Percentiles rank a stretch among this genome's conserved stretches.
Evolutionary conservation across 352 stramenopile genomes (phyloP).

Genomic region (Globisporangium echinulatum): DNA sequence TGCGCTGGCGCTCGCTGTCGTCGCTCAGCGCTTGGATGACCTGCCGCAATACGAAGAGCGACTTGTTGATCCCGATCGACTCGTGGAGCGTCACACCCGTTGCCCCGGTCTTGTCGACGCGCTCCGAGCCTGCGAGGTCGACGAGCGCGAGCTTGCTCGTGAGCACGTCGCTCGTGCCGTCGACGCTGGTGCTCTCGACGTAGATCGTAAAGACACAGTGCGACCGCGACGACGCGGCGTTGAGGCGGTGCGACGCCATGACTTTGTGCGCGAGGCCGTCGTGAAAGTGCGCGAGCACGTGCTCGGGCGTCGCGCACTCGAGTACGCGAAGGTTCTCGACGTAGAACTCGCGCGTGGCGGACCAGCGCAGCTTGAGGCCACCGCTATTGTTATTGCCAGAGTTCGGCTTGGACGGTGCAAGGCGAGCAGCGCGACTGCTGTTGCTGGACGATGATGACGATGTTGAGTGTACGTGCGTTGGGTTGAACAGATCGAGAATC

Average conservation of each 20-base stretch:
- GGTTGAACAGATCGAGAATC: constrained; percentile 52
- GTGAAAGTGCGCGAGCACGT: constrained; percentile 45
- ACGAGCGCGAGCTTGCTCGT: constrained; percentile 53
- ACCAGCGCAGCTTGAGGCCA: constrained; percentile 43
- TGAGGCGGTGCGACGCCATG: constrained; percentile 53
- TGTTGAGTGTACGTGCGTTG: constrained; percentile 19
- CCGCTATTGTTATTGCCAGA: neutral
- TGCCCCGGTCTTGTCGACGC: constrained; percentile 49
- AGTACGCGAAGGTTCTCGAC: constrained; percentile 45
- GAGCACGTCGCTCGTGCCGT: constrained; percentile 26
- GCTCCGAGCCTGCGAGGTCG: constrained; percentile 58
- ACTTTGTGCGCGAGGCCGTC: constrained; percentile 55
- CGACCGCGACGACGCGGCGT: constrained; percentile 42
- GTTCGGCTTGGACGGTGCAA: neutral
- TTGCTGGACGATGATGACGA: neutral
- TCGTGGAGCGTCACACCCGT: constrained; percentile 46
- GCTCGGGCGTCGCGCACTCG: constrained; percentile 31
- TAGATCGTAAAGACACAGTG: constrained; percentile 56
- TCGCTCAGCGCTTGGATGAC: constrained; percentile 52
- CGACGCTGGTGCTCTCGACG: constrained; percentile 36
- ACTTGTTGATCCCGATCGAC: constrained; percentile 62
- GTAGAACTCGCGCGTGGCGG: constrained; percentile 45
- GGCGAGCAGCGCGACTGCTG: neutral
- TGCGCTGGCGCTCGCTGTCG: constrained; percentile 9
- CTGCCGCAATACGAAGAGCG: constrained; percentile 50